Evolutionary conservation across 164 flowering plant species (phyloP).

Genomic region (Piper longum): DNA sequence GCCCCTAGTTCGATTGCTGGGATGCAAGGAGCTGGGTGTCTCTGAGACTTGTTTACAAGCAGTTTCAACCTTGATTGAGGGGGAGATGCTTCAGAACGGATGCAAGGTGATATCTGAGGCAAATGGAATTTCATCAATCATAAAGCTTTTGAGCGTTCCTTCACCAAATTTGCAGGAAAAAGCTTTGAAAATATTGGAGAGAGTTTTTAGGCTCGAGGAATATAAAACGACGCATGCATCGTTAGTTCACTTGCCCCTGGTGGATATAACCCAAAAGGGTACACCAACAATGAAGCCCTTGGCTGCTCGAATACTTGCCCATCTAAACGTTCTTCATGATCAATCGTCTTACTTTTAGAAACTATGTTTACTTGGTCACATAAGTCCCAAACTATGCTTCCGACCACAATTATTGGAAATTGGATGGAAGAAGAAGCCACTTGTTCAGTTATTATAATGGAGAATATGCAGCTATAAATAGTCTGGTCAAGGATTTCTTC

Average conservation of each 20-base stretch:
- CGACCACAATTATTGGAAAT: too few species aligned
- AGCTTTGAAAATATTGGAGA: constrained; percentile 37
- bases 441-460: too few species aligned
- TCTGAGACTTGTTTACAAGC: constrained; percentile 45
- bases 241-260: constrained; percentile 38
- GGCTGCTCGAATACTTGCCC: constrained; percentile 57
- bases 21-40: constrained; percentile 27
- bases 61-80: constrained; percentile 41
- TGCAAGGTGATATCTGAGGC: constrained; percentile 43
- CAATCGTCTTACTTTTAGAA: constrained; percentile 45
- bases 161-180: constrained; percentile 38
- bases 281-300: constrained; percentile 27
- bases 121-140: constrained; percentile 34
- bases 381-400: too few species aligned
- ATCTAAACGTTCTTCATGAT: constrained; percentile 47
- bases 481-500: not conserved
- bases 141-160: constrained; percentile 31
- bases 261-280: constrained; percentile 55
- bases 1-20: constrained; percentile 40
- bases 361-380: too few species aligned
- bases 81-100: constrained; percentile 37
- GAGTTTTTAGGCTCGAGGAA: constrained; percentile 40
- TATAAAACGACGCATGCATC: constrained; percentile 37
- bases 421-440: too few species aligned
- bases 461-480: too few species aligned